phyloP scores from a whole-genome alignment of 176 grass and related monocot genomes.

The Zea mays region DNA sequence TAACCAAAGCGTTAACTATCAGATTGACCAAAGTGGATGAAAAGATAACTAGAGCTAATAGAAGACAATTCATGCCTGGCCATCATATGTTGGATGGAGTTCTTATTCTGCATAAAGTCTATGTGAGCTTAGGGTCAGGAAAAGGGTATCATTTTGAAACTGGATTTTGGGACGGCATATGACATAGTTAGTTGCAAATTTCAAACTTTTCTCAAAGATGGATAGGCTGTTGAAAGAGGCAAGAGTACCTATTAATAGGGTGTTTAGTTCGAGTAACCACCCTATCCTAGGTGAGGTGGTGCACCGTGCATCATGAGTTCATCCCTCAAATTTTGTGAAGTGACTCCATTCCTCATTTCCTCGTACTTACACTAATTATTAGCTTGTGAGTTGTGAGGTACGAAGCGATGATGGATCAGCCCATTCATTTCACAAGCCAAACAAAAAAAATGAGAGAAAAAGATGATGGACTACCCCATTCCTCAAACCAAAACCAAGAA shows the following conservation, averaged over 20 bases:
- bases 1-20: not conserved
- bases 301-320: not conserved
- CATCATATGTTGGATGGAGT: not conserved
- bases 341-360: not conserved
- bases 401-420: not conserved
- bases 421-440: not conserved
- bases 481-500: not conserved
- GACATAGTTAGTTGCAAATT: not conserved
- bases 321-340: not conserved
- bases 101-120: not conserved
- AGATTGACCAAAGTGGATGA: not conserved
- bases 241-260: not conserved
- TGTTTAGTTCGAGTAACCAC: not conserved
- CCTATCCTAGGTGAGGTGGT: not conserved
- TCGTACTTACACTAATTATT: not conserved
- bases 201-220: not conserved
- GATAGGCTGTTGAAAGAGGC: not conserved
- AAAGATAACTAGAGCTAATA: not conserved
- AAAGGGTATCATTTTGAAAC: not conserved
- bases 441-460: not conserved
- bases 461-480: not conserved
- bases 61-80: not conserved
- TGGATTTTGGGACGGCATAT: not conserved
- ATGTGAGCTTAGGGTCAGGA: not conserved
- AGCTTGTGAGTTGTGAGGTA: not conserved